phyloP scores from a whole-genome alignment of 129 eudicot species.

The Helichrysum umbraculigerum region DNA sequence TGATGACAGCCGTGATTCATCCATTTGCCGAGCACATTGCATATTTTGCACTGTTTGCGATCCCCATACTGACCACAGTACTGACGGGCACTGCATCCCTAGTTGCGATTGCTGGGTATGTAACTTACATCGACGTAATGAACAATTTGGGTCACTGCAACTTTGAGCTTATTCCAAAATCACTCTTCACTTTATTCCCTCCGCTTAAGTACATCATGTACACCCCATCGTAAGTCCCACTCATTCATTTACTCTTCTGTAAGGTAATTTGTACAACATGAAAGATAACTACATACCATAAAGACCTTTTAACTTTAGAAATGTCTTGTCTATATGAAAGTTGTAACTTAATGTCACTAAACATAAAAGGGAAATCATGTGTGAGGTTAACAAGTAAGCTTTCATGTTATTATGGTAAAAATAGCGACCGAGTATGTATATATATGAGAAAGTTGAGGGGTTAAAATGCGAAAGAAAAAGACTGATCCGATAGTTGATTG shows the following conservation, averaged over 20 bases:
- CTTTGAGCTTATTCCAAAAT: constrained; percentile 56
- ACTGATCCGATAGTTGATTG: neutral
- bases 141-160: constrained; percentile 85
- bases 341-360: neutral
- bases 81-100: constrained; percentile 39
- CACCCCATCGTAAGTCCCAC: constrained; percentile 68
- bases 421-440: no score
- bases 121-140: constrained; percentile 57
- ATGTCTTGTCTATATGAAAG: neutral
- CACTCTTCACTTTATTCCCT: constrained; percentile 48
- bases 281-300: neutral
- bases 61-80: constrained; percentile 44
- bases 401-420: no score
- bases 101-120: constrained; percentile 31
- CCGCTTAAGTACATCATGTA: constrained; percentile 76
- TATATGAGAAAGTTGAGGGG: no score
- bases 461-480: neutral
- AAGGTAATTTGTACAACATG: neutral
- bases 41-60: constrained; percentile 53
- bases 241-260: neutral
- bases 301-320: neutral
- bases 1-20: constrained; percentile 65
- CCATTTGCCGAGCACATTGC: constrained; percentile 76
- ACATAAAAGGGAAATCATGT: neutral
- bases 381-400: neutral